Evolutionary conservation across 148 eudicot genomes (phyloP).

Genomic region (Pouteria glomerata): DNA sequence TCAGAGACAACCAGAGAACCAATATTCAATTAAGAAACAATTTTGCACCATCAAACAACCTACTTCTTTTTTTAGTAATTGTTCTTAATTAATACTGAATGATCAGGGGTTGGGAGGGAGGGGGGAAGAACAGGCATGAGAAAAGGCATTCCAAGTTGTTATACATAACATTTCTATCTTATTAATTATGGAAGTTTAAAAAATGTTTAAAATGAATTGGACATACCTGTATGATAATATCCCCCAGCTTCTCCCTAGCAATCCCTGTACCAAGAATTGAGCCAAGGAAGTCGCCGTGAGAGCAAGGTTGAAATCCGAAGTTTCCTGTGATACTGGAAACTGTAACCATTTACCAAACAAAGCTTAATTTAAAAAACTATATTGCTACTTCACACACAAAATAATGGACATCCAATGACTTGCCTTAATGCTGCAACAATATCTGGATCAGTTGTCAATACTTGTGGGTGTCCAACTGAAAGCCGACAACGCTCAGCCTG

Average conservation of each 20-base stretch:
- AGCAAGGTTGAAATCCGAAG: conserved; percentile 69
- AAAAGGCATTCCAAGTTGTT: not conserved
- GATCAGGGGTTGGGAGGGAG: not conserved
- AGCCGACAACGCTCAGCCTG: conserved; percentile 95
- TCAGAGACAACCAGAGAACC: not conserved
- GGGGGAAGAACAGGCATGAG: not conserved
- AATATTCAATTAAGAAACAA: not conserved
- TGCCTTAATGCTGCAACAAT: conserved; percentile 77
- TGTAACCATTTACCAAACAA: conserved; percentile 19
- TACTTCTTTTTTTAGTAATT: not conserved
- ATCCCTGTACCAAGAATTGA: conserved; percentile 88
- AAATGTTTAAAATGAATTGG: not conserved
- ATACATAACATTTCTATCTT: not conserved
- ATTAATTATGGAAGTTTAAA: not conserved
- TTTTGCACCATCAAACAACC: not conserved
- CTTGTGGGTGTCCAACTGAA: conserved; percentile 80
- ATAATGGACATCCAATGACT: conserved; percentile 2
- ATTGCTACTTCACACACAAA: not conserved
- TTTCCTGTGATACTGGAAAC: conserved; percentile 77
- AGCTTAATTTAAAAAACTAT: not conserved
- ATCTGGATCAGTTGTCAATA: conserved; percentile 52
- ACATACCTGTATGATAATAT: conserved; percentile 79
- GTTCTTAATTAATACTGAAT: not conserved
- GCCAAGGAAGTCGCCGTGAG: conserved; percentile 96
- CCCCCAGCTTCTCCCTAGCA: conserved; percentile 84